Conservation (phyloP, 306 rosid genomes). For the Astragalus glycyphyllos region DNA sequence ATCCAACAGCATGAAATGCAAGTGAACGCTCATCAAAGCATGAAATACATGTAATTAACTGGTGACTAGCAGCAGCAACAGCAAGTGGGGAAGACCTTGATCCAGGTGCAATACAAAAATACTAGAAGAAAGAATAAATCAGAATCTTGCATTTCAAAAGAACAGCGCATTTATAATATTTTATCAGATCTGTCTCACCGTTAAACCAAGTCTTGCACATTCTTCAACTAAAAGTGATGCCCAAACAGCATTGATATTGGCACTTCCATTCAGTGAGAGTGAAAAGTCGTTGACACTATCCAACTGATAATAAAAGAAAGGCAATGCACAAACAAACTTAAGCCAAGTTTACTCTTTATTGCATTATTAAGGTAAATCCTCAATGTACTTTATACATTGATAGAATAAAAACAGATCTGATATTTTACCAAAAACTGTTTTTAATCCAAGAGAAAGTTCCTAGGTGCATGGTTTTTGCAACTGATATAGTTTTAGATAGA, state of each 20-base stretch:
- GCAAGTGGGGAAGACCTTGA: slow-evolving; percentile 99
- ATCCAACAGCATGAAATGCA: slow-evolving; percentile 97
- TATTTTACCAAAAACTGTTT: slow-evolving; percentile 3
- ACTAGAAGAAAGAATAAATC: slow-evolving; percentile 66
- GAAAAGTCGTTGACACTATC: slow-evolving; percentile 55
- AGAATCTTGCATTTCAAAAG: slow-evolving; percentile 43
- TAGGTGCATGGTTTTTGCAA: not conserved
- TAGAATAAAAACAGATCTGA: slow-evolving; percentile 27
- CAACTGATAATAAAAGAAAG: slow-evolving; percentile 70
- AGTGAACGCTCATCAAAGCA: slow-evolving; percentile 97
- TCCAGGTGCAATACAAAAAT: slow-evolving; percentile 97
- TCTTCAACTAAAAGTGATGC: slow-evolving; percentile 93
- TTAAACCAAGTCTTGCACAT: slow-evolving; percentile 93
- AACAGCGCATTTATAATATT: slow-evolving; percentile 31
- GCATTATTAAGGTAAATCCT: slow-evolving; percentile 38
- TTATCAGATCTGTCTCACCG: slow-evolving; percentile 61
- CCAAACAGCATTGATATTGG: slow-evolving; percentile 89
- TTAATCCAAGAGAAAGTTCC: not conserved
- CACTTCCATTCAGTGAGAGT: slow-evolving; percentile 58
- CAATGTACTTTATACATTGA: slow-evolving; percentile 14
- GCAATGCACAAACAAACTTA: slow-evolving; percentile 49
- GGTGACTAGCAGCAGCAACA: slow-evolving; percentile 92
- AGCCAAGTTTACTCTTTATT: slow-evolving; percentile 40
- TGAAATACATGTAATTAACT: slow-evolving; percentile 69
- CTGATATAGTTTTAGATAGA: not conserved